These are phyloP conservation scores for Fusarium miscanthi DNA, from an alignment of 2,329 filamentous ascomycete genomes.

Conservation along the genomic window DNA sequence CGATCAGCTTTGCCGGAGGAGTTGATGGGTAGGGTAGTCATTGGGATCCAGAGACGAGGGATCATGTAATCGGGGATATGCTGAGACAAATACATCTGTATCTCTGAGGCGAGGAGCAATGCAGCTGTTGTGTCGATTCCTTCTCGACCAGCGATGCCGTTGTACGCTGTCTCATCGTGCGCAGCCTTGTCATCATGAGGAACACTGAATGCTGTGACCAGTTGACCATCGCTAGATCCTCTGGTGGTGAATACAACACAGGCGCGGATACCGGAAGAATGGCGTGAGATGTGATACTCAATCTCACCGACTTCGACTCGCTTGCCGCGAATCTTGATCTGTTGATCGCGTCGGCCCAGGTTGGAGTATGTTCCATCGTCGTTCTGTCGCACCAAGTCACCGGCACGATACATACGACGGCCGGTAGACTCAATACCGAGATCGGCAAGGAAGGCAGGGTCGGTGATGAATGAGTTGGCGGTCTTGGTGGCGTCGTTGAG, in stretches of 20 bases:
- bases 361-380: neutral
- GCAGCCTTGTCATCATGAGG: neutral
- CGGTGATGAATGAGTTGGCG: neutral
- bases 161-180: neutral
- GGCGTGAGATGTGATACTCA: neutral
- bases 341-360: neutral
- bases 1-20: neutral
- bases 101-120: neutral
- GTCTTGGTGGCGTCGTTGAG: neutral
- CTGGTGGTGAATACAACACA: neutral
- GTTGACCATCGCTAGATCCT: neutral
- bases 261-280: neutral
- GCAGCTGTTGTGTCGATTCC: neutral
- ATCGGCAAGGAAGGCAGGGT: neutral
- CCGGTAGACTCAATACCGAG: neutral
- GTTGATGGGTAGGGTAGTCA: neutral
- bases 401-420: neutral
- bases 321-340: slow-evolving; percentile 6
- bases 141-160: neutral
- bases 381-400: neutral
- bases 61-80: slow-evolving; percentile 1
- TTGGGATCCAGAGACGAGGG: slow-evolving; percentile 2
- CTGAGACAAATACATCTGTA: neutral
- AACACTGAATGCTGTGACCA: neutral
- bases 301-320: slow-evolving; percentile 1